A percentile compares a stretch with the other conserved stretches of the same genome.
Conservation (phyloP, 176 grass and related monocot species). For the Canna indica region DNA sequence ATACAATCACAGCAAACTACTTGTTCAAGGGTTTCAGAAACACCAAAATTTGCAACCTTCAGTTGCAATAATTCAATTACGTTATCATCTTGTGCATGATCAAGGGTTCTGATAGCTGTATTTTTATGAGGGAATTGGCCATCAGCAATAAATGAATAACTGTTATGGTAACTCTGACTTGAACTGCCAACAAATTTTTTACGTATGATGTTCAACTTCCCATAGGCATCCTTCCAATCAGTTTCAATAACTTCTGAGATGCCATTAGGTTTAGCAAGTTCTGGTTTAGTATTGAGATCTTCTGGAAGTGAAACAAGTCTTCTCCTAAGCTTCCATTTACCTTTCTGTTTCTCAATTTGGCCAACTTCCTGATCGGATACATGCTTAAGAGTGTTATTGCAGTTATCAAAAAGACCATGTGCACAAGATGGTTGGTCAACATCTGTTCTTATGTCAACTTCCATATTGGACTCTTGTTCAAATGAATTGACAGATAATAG, state of each 20-base stretch:
- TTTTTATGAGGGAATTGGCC: not conserved
- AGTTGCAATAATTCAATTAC: constrained; percentile 44
- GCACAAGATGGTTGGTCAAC: constrained; percentile 18
- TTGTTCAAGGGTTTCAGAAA: constrained; percentile 60
- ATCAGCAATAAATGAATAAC: constrained; percentile 19
- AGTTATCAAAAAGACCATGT: constrained; percentile 29
- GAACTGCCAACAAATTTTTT: no score
- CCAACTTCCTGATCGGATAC: constrained; percentile 18
- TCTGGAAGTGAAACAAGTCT: constrained; percentile 43
- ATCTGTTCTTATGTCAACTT: not conserved
- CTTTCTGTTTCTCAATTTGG: constrained; percentile 27
- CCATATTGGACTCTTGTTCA: constrained; percentile 24
- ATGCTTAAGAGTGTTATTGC: constrained; percentile 22
- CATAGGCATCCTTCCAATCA: constrained; percentile 29
- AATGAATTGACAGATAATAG: constrained; percentile 13
- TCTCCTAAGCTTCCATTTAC: constrained; percentile 43
- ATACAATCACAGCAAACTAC: constrained; percentile 58
- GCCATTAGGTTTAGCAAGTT: constrained; percentile 18
- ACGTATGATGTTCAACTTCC: constrained; percentile 2
- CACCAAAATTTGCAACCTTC: constrained; percentile 33
- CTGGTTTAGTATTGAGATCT: constrained; percentile 30
- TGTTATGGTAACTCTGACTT: constrained; percentile 20
- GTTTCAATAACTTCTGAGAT: constrained; percentile 17
- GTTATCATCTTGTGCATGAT: constrained; percentile 21
- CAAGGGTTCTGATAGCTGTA: constrained; percentile 13